Percentiles rank a stretch among this genome's conserved stretches.
Conservation (phyloP, 108 stramenopile species). For the Aurantiochytrium sp. region DNA sequence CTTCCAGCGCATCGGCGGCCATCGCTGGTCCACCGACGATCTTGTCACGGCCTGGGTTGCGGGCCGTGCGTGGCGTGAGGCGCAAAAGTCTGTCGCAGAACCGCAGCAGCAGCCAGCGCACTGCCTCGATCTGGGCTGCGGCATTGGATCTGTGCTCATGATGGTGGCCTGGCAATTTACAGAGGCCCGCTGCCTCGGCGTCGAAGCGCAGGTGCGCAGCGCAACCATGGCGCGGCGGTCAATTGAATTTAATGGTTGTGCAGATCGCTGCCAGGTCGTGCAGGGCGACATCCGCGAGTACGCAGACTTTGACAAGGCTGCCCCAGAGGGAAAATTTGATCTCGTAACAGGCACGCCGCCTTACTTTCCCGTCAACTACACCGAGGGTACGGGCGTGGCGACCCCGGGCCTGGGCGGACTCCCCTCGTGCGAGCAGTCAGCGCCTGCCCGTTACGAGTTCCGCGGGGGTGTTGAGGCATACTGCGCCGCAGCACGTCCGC, state of each 20-base stretch:
- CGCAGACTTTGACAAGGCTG: not conserved
- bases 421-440: not conserved
- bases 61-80: not conserved
- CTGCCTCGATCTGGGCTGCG: slow-evolving; percentile 27
- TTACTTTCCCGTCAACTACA: slow-evolving; percentile 14
- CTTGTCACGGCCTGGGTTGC: slow-evolving; percentile 24
- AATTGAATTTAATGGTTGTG: not conserved
- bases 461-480: slow-evolving; percentile 26
- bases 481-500: not conserved
- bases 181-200: not conserved
- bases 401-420: not conserved
- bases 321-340: not conserved
- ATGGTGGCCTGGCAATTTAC: slow-evolving; percentile 19
- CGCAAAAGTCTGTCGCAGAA: too few species aligned
- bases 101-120: not conserved
- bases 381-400: not conserved
- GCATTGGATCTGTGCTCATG: slow-evolving; percentile 27
- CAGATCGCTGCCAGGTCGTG: not conserved
- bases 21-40: slow-evolving; percentile 30
- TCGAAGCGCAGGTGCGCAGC: slow-evolving; percentile 26
- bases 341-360: slow-evolving; percentile 34
- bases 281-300: not conserved
- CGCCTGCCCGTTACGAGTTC: slow-evolving; percentile 14
- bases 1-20: slow-evolving; percentile 16
- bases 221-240: slow-evolving; percentile 13